Conservation (phyloP, 2,329 filamentous ascomycete genomes). For the Knoxdaviesia proteae region DNA sequence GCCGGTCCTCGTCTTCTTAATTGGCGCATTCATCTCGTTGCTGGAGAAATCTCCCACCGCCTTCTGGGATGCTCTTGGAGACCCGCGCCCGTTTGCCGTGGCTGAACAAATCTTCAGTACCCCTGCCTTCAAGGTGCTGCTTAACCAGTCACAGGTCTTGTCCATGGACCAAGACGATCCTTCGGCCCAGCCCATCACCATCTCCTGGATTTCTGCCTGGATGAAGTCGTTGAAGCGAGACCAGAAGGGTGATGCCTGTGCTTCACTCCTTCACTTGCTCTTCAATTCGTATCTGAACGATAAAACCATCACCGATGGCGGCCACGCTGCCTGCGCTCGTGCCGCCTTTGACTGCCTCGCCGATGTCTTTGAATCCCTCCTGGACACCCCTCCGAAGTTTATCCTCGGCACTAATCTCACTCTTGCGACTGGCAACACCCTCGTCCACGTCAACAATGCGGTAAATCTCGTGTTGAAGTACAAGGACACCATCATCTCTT, state of each 20-base stretch:
- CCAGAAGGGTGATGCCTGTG: constrained; percentile 60
- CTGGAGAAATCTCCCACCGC: constrained; percentile 56
- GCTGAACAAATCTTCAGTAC: constrained; percentile 70
- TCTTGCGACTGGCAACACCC: constrained; percentile 27
- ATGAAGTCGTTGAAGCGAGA: constrained; percentile 55
- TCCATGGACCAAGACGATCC: constrained; percentile 2
- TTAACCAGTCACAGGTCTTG: constrained; percentile 35
- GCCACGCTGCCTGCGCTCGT: constrained; percentile 39
- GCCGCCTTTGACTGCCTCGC: constrained; percentile 41
- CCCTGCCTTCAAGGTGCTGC: constrained; percentile 38
- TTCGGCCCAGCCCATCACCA: constrained; percentile 29
- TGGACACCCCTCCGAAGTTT: constrained; percentile 6
- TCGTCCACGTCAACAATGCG: constrained; percentile 42
- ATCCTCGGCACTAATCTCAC: constrained; percentile 10
- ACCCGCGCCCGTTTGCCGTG: constrained; percentile 59
- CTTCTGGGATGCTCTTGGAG: constrained; percentile 76
- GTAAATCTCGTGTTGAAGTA: constrained; percentile 45
- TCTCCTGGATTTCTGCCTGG: constrained; percentile 62
- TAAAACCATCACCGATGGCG: constrained; percentile 29
- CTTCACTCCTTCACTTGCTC: constrained; percentile 56
- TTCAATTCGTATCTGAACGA: constrained; percentile 42
- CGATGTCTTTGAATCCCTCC: constrained; percentile 34
- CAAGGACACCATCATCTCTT: constrained; percentile 35
- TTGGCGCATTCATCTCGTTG: constrained; percentile 49
- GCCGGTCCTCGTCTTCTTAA: constrained; percentile 42